Evolutionary conservation across 202 grass and related monocot species (phyloP).

Genomic region (Dendrocalamus latiflorus): DNA sequence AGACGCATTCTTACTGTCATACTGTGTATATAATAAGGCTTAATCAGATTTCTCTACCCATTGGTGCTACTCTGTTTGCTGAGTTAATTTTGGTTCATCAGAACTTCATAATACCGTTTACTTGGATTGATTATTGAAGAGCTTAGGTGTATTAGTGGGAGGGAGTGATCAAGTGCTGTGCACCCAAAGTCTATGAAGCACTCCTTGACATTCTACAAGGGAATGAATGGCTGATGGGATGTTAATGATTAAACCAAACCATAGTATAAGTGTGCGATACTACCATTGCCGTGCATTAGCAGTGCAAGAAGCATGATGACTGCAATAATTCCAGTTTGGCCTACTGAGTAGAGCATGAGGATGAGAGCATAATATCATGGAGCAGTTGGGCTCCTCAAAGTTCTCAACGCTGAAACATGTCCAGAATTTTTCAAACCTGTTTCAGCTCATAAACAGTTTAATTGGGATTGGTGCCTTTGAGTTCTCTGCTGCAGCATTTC

Average conservation of each 20-base stretch:
- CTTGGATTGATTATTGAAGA: not conserved
- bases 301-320: not conserved
- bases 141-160: slow-evolving; percentile 4
- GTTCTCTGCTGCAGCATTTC: not conserved
- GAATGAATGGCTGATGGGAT: not conserved
- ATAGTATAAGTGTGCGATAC: not conserved
- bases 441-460: not conserved
- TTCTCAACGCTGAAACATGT: slow-evolving; percentile 16
- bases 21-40: not conserved
- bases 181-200: slow-evolving; percentile 21
- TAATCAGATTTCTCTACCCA: not conserved
- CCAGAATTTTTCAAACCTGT: not conserved
- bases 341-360: not conserved
- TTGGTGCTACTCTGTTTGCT: not conserved
- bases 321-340: not conserved
- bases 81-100: not conserved
- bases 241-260: not conserved
- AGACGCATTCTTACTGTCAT: not conserved
- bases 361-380: not conserved
- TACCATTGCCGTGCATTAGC: not conserved
- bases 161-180: slow-evolving; percentile 30
- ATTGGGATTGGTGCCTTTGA: not conserved
- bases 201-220: not conserved
- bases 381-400: not conserved
- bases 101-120: not conserved